Base-by-base conservation (phyloP, 768 basidiomycete genomes). In the Mycena venus region DNA sequence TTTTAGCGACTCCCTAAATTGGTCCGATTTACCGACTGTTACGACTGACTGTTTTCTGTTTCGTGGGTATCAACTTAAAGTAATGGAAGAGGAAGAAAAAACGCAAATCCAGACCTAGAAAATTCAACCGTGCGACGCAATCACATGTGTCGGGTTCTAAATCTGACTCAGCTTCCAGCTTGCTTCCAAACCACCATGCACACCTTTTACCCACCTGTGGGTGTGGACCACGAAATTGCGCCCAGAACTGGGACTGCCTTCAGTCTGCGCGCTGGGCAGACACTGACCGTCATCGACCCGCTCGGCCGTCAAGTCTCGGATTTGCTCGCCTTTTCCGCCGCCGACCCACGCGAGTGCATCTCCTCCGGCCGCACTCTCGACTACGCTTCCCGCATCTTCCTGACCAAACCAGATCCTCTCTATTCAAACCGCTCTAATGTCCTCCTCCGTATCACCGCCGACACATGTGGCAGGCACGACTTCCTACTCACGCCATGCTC, bases 341-440 rank as follows among this genome's bases (percentile, higher is more conserved):
- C 27, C 25, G 47, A 65, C 56, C 29, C 21, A 23, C 53, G 31
- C 56, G 70, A 72, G 55, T 64, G 14, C 55, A 59, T 72, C 56
- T 72, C 70, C 7, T 72, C 70, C 29, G 70, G 70, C 29, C 70
- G 70, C 63, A 72, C 70, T 21, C 56, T 72, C 55, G 70, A 72
- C 70, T 72, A 72, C 63, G 64, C 70, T 21, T 47, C 40, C n/a
- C 62, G 63, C 31, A 65, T 72, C n/a, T 72, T 58, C 56, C 63
- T 72, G 40, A 72, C 70, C 10, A 31, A 32, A 14, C 70, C 70
- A 21, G 70, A 72, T 17, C 70, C 70, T 19, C 70, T 72, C 38
- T 72, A 72, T 63, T 72, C 70, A 12, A 66, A 72, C 44, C 62
- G 70, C 34, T 47, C 40, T 56, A 72, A 72, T n/a, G 53, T 72